A percentile compares a stretch with the other conserved stretches of the same genome.
phyloP scores from a whole-genome alignment of 768 basidiomycete genomes.

The Pleurotus eryngii region DNA sequence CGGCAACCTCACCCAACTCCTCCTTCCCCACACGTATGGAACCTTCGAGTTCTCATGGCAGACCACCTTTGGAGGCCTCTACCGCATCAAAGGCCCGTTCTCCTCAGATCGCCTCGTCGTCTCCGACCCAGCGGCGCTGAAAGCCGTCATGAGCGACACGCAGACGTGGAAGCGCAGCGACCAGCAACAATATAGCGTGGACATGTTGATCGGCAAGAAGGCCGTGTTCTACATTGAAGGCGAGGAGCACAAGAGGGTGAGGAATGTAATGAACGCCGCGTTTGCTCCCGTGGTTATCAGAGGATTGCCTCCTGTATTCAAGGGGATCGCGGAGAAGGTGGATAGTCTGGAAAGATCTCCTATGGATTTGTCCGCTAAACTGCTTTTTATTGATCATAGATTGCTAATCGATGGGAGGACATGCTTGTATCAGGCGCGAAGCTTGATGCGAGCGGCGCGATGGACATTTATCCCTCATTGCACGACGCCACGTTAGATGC shows the following conservation, averaged over 20 bases:
- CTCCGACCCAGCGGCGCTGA: slow-evolving; percentile 8
- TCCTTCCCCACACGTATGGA: slow-evolving; percentile 12
- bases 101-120: slow-evolving; percentile 8
- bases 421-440: background rate
- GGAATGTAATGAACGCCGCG: slow-evolving; percentile 12
- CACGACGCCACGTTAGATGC: slow-evolving; percentile 8
- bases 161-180: background rate
- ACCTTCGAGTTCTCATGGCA: slow-evolving; percentile 13
- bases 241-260: slow-evolving; percentile 5
- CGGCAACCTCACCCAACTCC: slow-evolving; percentile 9
- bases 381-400: background rate
- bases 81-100: slow-evolving; percentile 11
- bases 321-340: slow-evolving; percentile 10
- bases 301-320: slow-evolving; percentile 4
- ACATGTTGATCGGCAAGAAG: slow-evolving; percentile 7
- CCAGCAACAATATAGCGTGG: slow-evolving; percentile 8
- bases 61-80: slow-evolving; percentile 8
- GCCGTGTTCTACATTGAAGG: slow-evolving; percentile 8
- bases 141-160: slow-evolving; percentile 9
- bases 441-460: slow-evolving; percentile 5
- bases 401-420: slow-evolving; percentile 9
- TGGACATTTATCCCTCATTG: slow-evolving; percentile 8
- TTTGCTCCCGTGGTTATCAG: slow-evolving; percentile 12
- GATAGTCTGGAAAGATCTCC: background rate
- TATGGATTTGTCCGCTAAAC: no score